Evolutionary conservation across 805 yeast species (phyloP).

Genomic region (Lipomyces starkeyi): DNA sequence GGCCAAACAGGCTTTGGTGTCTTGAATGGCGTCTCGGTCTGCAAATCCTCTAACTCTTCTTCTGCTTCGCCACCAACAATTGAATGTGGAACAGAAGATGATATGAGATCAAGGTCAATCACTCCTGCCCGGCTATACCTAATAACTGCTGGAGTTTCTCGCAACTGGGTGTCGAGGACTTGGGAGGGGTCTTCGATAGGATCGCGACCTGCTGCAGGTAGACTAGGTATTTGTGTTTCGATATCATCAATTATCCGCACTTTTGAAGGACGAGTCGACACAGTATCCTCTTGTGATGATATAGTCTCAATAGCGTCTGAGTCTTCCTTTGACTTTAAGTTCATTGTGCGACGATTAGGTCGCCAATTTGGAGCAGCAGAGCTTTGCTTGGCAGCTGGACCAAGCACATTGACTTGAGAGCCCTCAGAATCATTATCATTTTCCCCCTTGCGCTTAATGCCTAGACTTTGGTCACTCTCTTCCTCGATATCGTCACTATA

Average conservation of each 20-base stretch:
- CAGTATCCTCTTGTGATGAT: neutral
- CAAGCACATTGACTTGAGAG: neutral
- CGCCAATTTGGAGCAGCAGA: neutral
- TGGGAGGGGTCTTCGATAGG: slow-evolving; percentile 2
- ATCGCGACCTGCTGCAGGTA: neutral
- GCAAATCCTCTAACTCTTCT: neutral
- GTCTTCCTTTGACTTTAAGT: neutral
- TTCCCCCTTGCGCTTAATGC: neutral
- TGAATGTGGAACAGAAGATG: neutral
- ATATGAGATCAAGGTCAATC: neutral
- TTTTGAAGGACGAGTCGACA: neutral
- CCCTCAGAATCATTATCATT: neutral
- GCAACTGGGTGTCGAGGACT: slow-evolving; percentile 3
- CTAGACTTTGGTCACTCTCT: neutral
- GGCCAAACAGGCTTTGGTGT: neutral
- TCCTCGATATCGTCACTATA: slow-evolving; percentile 3
- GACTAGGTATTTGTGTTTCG: neutral
- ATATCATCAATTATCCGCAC: neutral
- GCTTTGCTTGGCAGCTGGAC: neutral
- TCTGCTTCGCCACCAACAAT: neutral
- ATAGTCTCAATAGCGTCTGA: neutral
- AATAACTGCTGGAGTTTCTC: neutral
- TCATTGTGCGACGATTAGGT: neutral
- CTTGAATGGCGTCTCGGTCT: neutral
- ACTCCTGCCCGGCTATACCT: slow-evolving; percentile 1